Evolutionary conservation across 2,329 filamentous ascomycete genomes (phyloP).

Genomic region (Pseudogymnoascus sp.): DNA sequence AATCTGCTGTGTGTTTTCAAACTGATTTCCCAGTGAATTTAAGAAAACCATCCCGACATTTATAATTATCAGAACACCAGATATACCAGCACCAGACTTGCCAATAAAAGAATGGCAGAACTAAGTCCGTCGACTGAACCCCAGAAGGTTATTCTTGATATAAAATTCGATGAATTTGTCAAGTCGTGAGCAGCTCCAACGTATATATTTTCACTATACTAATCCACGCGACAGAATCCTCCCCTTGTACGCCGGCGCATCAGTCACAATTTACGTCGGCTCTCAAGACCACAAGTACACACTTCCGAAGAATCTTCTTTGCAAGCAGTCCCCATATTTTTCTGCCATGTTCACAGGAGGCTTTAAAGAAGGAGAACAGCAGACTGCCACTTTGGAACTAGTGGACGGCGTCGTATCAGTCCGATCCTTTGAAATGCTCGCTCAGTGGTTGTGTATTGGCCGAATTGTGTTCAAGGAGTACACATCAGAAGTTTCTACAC

Average conservation of each 20-base stretch:
- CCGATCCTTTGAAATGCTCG: conserved; percentile 14
- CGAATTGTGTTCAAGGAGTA: conserved; percentile 12
- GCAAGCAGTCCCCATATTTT: conserved; percentile 15
- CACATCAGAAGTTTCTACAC: too few species aligned
- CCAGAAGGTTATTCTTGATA: not conserved
- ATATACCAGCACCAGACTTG: too few species aligned
- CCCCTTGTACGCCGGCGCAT: not conserved
- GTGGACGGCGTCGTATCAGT: conserved; percentile 15
- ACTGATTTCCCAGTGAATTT: too few species aligned
- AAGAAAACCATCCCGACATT: too few species aligned
- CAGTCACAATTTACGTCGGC: not conserved
- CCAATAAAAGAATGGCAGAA: too few species aligned
- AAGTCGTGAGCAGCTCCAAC: not conserved
- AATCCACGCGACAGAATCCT: not conserved
- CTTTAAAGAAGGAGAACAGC: conserved; percentile 14
- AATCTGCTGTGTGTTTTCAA: too few species aligned
- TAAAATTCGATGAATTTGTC: not conserved
- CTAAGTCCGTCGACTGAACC: not conserved
- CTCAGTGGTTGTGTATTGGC: conserved; percentile 14
- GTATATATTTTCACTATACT: not conserved
- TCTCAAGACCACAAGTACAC: conserved; percentile 10
- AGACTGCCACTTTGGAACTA: conserved; percentile 14
- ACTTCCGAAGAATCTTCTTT: conserved; percentile 15
- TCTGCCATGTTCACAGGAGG: conserved; percentile 14
- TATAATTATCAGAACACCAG: too few species aligned